These are phyloP conservation scores for Kuraishia capsulata DNA, from an alignment of 805 yeast species.

Conservation along the genomic window DNA sequence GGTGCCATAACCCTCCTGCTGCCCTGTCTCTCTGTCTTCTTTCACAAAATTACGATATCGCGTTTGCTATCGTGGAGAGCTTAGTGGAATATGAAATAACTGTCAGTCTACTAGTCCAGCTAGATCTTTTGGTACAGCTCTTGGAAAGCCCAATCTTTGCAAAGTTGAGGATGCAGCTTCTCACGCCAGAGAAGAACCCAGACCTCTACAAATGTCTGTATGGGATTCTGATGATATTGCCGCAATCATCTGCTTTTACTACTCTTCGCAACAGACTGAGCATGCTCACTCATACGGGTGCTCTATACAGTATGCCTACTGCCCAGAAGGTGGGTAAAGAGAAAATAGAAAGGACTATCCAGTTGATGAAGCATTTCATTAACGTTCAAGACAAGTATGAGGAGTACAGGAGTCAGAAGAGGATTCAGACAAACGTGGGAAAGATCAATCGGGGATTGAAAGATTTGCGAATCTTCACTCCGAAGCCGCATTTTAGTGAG, in stretches of 20 bases:
- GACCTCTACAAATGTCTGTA: constrained; percentile 79
- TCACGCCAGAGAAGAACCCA: constrained; percentile 79
- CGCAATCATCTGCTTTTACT: constrained; percentile 88
- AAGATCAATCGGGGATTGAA: background rate
- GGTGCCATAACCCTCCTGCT: constrained; percentile 91
- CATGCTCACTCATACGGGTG: constrained; percentile 26
- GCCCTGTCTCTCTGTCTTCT: constrained; percentile 76
- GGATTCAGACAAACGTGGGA: background rate
- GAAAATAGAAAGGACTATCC: background rate
- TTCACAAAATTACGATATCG: constrained; percentile 82
- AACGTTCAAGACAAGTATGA: constrained; percentile 36
- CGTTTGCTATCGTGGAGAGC: constrained; percentile 72
- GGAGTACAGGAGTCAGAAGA: constrained; percentile 2
- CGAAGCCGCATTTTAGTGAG: background rate
- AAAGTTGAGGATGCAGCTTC: constrained; percentile 73
- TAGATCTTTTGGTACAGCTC: constrained; percentile 83
- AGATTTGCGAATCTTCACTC: background rate
- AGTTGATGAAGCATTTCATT: constrained; percentile 36
- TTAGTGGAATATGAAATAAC: constrained; percentile 77
- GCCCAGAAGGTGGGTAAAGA: background rate
- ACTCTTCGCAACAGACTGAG: constrained; percentile 69
- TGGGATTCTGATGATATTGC: constrained; percentile 87
- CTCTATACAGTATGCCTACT: background rate
- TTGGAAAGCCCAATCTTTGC: constrained; percentile 91
- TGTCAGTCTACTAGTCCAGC: constrained; percentile 70